Percentiles rank a stretch among this genome's conserved stretches.
These are phyloP conservation scores for Malus fusca DNA, from an alignment of 306 rosid species.

Conservation along the genomic window DNA sequence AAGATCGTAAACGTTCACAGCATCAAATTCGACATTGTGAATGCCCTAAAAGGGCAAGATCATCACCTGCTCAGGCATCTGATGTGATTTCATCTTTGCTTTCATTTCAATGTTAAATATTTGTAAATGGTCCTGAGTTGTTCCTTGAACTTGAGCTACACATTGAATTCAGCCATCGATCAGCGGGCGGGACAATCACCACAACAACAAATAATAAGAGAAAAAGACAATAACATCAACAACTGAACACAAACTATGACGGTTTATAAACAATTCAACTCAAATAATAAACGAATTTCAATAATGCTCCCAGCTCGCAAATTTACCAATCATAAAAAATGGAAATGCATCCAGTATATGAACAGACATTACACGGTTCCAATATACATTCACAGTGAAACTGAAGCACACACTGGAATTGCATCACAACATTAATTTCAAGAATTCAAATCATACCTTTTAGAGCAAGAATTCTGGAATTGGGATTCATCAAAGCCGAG, in stretches of 20 bases:
- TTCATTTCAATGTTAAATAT: slow-evolving; percentile 67
- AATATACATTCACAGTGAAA: neutral
- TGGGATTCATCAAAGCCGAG: slow-evolving; percentile 77
- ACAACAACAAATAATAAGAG: neutral
- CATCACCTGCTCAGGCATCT: slow-evolving; percentile 71
- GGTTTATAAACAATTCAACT: neutral
- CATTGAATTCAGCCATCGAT: neutral
- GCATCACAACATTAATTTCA: neutral
- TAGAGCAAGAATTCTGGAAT: slow-evolving; percentile 63
- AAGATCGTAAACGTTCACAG: neutral
- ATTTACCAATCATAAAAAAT: neutral
- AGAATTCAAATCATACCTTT: slow-evolving; percentile 34
- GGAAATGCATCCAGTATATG: neutral
- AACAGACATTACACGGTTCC: neutral
- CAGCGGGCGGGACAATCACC: neutral
- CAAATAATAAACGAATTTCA: neutral
- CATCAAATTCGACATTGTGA: neutral
- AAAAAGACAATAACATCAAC: neutral
- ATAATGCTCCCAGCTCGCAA: neutral
- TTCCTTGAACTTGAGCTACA: slow-evolving; percentile 75
- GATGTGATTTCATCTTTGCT: slow-evolving; percentile 66
- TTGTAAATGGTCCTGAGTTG: slow-evolving; percentile 80
- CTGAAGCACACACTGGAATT: neutral
- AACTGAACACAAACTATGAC: neutral
- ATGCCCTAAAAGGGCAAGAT: slow-evolving; percentile 7